Evolutionary conservation across 2,329 filamentous ascomycete genomes (phyloP).

Genomic region (Chalaropsis ovoidea): DNA sequence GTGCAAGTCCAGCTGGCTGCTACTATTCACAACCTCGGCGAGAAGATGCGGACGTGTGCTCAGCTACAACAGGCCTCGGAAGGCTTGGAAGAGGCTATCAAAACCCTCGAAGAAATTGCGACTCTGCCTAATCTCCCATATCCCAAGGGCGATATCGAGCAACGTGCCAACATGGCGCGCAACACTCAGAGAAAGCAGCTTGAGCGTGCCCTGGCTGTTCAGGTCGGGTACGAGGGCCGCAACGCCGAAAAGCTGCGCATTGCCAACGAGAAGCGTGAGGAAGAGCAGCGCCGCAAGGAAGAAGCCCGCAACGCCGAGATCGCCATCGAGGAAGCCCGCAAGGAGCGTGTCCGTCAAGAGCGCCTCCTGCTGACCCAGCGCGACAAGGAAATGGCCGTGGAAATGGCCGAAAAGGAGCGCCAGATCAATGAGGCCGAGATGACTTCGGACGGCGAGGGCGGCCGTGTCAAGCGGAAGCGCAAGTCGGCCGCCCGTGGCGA

Average conservation of each 20-base stretch:
- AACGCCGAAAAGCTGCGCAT: slow-evolving; percentile 80
- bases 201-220: slow-evolving; percentile 70
- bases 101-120: slow-evolving; percentile 55
- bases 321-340: slow-evolving; percentile 60
- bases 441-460: slow-evolving; percentile 72
- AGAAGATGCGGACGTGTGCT: slow-evolving; percentile 64
- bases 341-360: slow-evolving; percentile 76
- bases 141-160: slow-evolving; percentile 79
- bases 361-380: slow-evolving; percentile 68
- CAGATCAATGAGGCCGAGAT: slow-evolving; percentile 62
- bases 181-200: slow-evolving; percentile 92
- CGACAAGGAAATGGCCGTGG: slow-evolving; percentile 61
- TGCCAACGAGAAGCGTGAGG: slow-evolving; percentile 69
- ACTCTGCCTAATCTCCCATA: slow-evolving; percentile 64
- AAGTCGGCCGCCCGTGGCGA: slow-evolving; percentile 40
- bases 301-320: slow-evolving; percentile 60
- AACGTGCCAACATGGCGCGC: slow-evolving; percentile 91
- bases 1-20: slow-evolving; percentile 91
- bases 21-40: slow-evolving; percentile 61
- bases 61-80: slow-evolving; percentile 72
- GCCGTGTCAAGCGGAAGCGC: slow-evolving; percentile 69
- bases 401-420: slow-evolving; percentile 60
- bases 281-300: slow-evolving; percentile 66
- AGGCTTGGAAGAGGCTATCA: slow-evolving; percentile 79
- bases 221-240: slow-evolving; percentile 85